Evolutionary conservation across 2,329 filamentous ascomycete species (phyloP), one percentile per base, ranked within the genome.

Genomic region (Colletotrichum aenigma): DNA sequence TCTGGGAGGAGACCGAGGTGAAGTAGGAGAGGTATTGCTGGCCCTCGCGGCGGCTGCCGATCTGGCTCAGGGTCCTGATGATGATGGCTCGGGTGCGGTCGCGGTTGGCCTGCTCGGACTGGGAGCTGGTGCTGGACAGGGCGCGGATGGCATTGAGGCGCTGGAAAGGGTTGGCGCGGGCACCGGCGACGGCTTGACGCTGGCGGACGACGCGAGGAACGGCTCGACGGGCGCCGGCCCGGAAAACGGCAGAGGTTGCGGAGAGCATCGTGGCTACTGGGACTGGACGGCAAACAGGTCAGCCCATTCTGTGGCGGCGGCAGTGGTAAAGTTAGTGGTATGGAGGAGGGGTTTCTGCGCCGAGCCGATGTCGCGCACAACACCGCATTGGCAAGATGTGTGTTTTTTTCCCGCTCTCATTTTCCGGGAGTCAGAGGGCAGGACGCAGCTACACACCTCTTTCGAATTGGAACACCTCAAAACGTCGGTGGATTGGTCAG

Each of bases 1-100:
- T 96, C 88, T 98, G 96, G 43, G 96, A 98, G 60, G 96, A 97
- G 77, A 98, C 96, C 38, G 96, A 98, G 80, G 94, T 97, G 89
- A 99, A 99, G 84, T 98, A 96, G 79, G 96, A 97, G 75, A 98
- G 93, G 86, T 98, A 98, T 86, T 98, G 96, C 88, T 98, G 95
- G 78, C 97, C 95, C 88, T 99, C 96, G 77, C 96, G 91, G 91
- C 97, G 98, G 78, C 96, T 98, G 77, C 96, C 96, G 84, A 98
- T 97, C 87, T 96, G 98, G 88, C 95, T 98, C 80, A 98, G 90
- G 76, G 98, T 91, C 87, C 96, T 95, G 82, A 97, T 94, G 78
- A 98, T 95, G 71, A 95, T 96, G 62, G 93, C 93, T 75, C 94
- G 91, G 60, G 94, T 95, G 73, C 90, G 92, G 75, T 91, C 89